Percentiles rank a stretch among this genome's conserved stretches.
Evolutionary conservation across 202 grass and related monocot species (phyloP).

Genomic region (Eragrostis tef): DNA sequence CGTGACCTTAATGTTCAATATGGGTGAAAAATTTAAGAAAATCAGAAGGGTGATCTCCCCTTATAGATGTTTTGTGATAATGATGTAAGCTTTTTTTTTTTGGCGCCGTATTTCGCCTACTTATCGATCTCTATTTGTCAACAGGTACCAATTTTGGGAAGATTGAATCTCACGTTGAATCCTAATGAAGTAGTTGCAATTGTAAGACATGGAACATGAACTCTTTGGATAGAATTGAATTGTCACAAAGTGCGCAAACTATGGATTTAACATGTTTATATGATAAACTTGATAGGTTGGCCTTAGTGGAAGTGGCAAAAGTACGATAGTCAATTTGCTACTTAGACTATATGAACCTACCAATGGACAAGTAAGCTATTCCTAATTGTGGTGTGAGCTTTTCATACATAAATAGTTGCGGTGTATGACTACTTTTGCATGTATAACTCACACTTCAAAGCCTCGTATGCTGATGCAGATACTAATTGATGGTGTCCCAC

Average conservation of each 20-base stretch:
- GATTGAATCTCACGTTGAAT: constrained; percentile 67
- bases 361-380: constrained; percentile 76
- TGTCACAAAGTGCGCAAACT: neutral
- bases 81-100: constrained; percentile 13
- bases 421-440: neutral
- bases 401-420: neutral
- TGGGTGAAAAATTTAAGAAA: neutral
- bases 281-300: constrained; percentile 69
- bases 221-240: constrained; percentile 28
- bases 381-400: constrained; percentile 5
- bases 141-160: constrained; percentile 76
- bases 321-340: constrained; percentile 90
- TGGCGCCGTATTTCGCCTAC: constrained; percentile 15
- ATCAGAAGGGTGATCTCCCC: constrained; percentile 16
- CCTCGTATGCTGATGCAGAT: constrained; percentile 54
- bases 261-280: neutral
- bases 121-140: constrained; percentile 11
- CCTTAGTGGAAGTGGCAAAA: constrained; percentile 98
- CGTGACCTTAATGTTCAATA: constrained; percentile 7
- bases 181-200: constrained; percentile 93
- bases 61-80: constrained; percentile 14
- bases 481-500: constrained; percentile 76
- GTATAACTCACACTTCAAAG: constrained; percentile 29
- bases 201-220: constrained; percentile 59
- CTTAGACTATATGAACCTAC: constrained; percentile 87